Evolutionary conservation across 2,329 filamentous ascomycete species (phyloP), one percentile per base, ranked within the genome.

Genomic region (Sarocladium kiliense): DNA sequence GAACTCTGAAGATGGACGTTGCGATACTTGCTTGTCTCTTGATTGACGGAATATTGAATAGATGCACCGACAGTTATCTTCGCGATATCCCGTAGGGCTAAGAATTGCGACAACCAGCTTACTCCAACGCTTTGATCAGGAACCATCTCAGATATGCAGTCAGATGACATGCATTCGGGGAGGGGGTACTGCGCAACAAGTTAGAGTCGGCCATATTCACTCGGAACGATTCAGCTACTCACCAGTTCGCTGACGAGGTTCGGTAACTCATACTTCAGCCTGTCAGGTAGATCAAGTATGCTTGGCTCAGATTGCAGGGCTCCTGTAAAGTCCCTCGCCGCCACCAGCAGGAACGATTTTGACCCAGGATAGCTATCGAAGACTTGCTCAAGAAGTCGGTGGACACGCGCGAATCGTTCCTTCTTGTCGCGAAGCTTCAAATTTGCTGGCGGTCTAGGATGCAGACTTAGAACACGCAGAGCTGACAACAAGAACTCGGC

Each of bases 21-120:
- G n/a, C 63, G 62, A n/a, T 23, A 25, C 23, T 26, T 45, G 18
- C 19, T 26, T 4, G 62, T 67, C 47, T 71, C 71, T 49, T 63
- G 58, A 51, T 71, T 69, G 12, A 68, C 66, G 2, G 62, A 58
- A 56, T 71, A 69, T 44, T 74, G 71, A 25, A 74, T 55, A 1
- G 68, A 72, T 12, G 71, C 71, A 12, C 66, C 71, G 9, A 73
- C 65, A 2, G 72, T 63, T 54, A 71, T 74, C 12, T 70, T 67
- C 0, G 69, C 66, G 9, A 73, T 62, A 61, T 74, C 72, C 56
- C 70, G 62, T 11, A 74, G 63, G 0, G 72, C 65, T 3, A 74
- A 61, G 49, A 72, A 71, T 51, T 73, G 69, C 4, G 66, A 55
- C 11, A 74, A 60, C 72, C 72, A 74, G 55, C 65, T 64, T n/a